Evolutionary conservation across 1,139 yeast species (phyloP).

Genomic region (Hansenula lynferdii): DNA sequence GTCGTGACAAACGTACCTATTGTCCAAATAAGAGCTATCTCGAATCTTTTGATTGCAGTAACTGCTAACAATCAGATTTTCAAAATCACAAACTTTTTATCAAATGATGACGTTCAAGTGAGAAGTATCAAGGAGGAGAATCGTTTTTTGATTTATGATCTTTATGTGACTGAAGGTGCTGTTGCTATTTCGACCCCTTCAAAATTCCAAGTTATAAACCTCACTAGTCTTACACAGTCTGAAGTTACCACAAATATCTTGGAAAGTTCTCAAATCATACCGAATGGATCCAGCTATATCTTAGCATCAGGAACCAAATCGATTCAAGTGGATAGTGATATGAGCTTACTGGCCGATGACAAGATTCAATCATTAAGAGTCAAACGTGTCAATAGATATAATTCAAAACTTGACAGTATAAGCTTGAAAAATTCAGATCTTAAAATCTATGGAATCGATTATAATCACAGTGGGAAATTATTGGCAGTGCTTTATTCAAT

Average conservation of each 20-base stretch:
- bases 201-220: conserved; percentile 6
- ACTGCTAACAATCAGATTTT: conserved; percentile 15
- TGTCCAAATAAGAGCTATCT: conserved; percentile 6
- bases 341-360: conserved; percentile 11
- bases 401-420: conserved; percentile 17
- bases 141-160: conserved; percentile 16
- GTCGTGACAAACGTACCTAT: conserved; percentile 8
- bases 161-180: not conserved
- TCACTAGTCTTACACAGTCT: not conserved
- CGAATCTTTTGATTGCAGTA: conserved; percentile 7
- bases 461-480: conserved; percentile 27
- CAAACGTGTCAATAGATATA: conserved; percentile 16
- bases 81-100: not conserved
- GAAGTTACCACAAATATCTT: conserved; percentile 7
- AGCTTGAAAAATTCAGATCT: conserved; percentile 12
- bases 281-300: conserved; percentile 3
- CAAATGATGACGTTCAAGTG: not conserved
- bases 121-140: conserved; percentile 1
- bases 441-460: conserved; percentile 25
- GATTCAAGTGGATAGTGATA: conserved; percentile 3
- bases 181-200: conserved; percentile 5
- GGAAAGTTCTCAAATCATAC: conserved; percentile 9
- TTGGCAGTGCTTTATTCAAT: conserved; percentile 30
- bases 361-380: conserved; percentile 10
- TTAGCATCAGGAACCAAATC: conserved; percentile 9